Percentiles rank a stretch among this genome's conserved stretches.
These are phyloP conservation scores for Aleurites moluccanus DNA, from an alignment of 441 rosid species.

Conservation along the genomic window DNA sequence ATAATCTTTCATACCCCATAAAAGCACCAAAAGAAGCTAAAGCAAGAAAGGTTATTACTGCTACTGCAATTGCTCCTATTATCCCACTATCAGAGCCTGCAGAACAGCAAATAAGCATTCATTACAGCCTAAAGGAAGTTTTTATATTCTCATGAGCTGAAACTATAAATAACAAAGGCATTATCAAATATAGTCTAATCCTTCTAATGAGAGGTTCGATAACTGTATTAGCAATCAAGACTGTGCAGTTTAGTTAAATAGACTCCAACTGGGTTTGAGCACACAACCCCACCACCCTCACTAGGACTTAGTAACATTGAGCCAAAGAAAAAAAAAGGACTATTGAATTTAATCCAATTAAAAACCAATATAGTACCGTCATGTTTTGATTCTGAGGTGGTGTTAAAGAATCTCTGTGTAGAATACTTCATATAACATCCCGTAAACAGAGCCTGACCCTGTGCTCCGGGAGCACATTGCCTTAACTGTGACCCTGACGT, in stretches of 20 bases:
- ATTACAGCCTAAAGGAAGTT: no score
- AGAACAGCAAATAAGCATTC: not conserved
- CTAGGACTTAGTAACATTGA: no score
- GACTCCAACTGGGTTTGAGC: no score
- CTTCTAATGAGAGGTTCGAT: not conserved
- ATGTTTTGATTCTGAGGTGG: not conserved
- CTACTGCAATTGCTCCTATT: slow-evolving; percentile 15
- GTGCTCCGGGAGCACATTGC: slow-evolving; percentile 40
- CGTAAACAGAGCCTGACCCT: slow-evolving; percentile 54
- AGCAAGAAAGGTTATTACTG: slow-evolving; percentile 25
- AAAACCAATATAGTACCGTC: not conserved
- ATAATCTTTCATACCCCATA: slow-evolving; percentile 44
- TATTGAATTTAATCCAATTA: no score
- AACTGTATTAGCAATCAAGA: no score
- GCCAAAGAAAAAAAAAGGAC: no score
- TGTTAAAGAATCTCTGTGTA: slow-evolving; percentile 39
- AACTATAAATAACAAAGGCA: not conserved
- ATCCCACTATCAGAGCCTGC: slow-evolving; percentile 1
- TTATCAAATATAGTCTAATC: not conserved
- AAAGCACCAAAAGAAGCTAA: slow-evolving; percentile 48
- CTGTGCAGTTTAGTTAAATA: no score
- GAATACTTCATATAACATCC: slow-evolving; percentile 72
- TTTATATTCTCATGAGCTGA: not conserved
- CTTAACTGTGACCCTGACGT: slow-evolving; percentile 41
- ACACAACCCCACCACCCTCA: no score